Conservation (phyloP, 2,329 filamentous ascomycete species). For the Ceratocystis destructans region DNA sequence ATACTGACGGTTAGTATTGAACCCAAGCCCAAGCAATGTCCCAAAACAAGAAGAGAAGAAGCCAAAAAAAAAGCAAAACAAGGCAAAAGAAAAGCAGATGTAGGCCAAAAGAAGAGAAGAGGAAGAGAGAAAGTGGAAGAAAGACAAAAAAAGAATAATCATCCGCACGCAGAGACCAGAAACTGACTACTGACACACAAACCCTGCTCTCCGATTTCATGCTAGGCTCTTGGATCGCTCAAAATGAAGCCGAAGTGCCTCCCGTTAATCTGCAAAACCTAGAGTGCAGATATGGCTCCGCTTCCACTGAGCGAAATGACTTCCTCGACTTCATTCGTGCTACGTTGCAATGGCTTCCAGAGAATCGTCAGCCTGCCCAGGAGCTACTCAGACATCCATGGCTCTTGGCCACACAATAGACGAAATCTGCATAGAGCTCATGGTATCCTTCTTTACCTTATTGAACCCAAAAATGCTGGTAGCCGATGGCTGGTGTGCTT, state of each 20-base stretch:
- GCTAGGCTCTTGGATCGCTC: constrained; percentile 15
- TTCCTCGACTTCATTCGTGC: constrained; percentile 15
- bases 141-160: neutral
- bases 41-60: neutral
- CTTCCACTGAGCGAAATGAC: constrained; percentile 2
- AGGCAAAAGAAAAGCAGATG: neutral
- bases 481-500: neutral
- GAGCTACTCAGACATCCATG: constrained; percentile 14
- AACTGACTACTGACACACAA: neutral
- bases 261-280: constrained; percentile 13
- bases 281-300: constrained; percentile 11
- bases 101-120: neutral
- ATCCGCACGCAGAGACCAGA: neutral
- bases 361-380: constrained; percentile 12
- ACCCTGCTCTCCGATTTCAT: neutral
- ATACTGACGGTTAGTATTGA: constrained; percentile 12
- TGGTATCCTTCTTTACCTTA: neutral
- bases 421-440: neutral
- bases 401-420: constrained; percentile 6
- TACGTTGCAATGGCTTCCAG: constrained; percentile 17
- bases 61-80: neutral
- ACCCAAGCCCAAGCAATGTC: neutral
- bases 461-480: neutral
- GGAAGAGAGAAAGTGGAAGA: neutral
- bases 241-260: constrained; percentile 15